Evolutionary conservation across 768 basidiomycete genomes (phyloP).

Genomic region (Cyclocybe aegerita): DNA sequence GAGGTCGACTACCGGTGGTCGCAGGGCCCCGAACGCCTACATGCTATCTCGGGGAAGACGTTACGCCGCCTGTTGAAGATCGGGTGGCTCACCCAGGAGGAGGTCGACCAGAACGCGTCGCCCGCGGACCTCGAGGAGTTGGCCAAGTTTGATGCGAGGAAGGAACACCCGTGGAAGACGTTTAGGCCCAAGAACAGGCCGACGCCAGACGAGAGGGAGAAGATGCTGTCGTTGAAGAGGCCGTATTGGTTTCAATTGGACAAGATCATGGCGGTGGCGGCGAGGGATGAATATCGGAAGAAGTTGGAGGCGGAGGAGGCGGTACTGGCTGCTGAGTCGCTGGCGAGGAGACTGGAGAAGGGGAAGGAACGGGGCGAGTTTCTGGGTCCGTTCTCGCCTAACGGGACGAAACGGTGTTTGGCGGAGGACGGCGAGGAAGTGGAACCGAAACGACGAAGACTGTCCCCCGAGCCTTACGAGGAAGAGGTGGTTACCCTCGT

Average conservation of each 20-base stretch:
- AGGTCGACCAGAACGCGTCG: conserved; percentile 27
- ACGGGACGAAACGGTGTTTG: too few relatives aligned
- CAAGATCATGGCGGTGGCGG: conserved; percentile 5
- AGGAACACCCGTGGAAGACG: conserved; percentile 16
- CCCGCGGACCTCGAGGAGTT: conserved; percentile 36
- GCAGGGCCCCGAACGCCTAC: conserved; percentile 20
- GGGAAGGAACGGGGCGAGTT: conserved; percentile 11
- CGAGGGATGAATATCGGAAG: conserved; percentile 13
- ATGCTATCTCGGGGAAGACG: conserved; percentile 35
- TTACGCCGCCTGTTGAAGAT: conserved; percentile 37
- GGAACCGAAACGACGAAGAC: neutral
- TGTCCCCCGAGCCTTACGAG: neutral
- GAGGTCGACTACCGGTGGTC: conserved; percentile 40
- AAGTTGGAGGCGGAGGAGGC: conserved; percentile 11
- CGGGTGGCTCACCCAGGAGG: conserved; percentile 36
- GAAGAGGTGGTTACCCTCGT: neutral
- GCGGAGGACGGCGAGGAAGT: neutral
- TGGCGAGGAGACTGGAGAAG: conserved; percentile 8
- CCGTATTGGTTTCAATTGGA: conserved; percentile 10
- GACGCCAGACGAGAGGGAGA: conserved; percentile 10
- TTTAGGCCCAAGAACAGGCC: neutral
- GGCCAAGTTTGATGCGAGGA: conserved; percentile 21
- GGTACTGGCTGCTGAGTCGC: neutral
- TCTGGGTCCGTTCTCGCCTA: neutral
- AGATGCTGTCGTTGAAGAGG: conserved; percentile 8